Evolutionary conservation across 192 early-diverging fungal species (phyloP).

Genomic region (Podila verticillata): DNA sequence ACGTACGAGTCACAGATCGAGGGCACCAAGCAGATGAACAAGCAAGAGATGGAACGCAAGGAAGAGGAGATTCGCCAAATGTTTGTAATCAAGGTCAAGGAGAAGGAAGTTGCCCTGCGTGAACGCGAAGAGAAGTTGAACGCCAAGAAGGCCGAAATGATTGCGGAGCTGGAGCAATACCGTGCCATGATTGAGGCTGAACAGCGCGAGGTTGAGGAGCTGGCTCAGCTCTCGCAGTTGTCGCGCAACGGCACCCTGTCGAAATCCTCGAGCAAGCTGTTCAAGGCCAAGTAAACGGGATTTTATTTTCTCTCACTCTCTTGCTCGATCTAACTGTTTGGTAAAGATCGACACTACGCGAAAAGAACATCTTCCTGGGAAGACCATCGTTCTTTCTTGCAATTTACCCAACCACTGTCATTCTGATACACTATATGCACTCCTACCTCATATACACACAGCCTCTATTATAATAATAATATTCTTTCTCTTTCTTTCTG

Average conservation of each 20-base stretch:
- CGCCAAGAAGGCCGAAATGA: slow-evolving; percentile 35
- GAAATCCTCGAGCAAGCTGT: slow-evolving; percentile 38
- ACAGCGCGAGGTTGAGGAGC: slow-evolving; percentile 36
- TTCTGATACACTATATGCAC: too few relatives aligned
- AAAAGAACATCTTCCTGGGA: too few relatives aligned
- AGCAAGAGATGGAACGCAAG: slow-evolving; percentile 74
- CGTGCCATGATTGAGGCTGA: slow-evolving; percentile 34
- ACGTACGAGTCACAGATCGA: slow-evolving; percentile 78
- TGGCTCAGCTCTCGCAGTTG: slow-evolving; percentile 7
- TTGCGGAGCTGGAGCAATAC: slow-evolving; percentile 30
- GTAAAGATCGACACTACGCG: too few relatives aligned
- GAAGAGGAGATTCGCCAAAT: slow-evolving; percentile 79
- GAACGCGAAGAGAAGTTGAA: slow-evolving; percentile 57
- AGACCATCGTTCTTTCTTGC: too few relatives aligned
- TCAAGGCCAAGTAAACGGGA: slow-evolving; percentile 33
- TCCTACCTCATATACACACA: too few relatives aligned
- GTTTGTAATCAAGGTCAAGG: slow-evolving; percentile 59
- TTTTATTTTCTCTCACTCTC: not conserved
- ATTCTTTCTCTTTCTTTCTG: too few relatives aligned
- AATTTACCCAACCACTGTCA: too few relatives aligned
- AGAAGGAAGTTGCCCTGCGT: slow-evolving; percentile 56
- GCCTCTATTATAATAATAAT: too few relatives aligned
- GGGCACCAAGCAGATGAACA: slow-evolving; percentile 66
- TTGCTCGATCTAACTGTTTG: too few relatives aligned
- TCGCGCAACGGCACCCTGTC: slow-evolving; percentile 27